These are phyloP conservation scores for Amanita polypyramis DNA, from an alignment of 768 basidiomycete species.

Conservation along the genomic window DNA sequence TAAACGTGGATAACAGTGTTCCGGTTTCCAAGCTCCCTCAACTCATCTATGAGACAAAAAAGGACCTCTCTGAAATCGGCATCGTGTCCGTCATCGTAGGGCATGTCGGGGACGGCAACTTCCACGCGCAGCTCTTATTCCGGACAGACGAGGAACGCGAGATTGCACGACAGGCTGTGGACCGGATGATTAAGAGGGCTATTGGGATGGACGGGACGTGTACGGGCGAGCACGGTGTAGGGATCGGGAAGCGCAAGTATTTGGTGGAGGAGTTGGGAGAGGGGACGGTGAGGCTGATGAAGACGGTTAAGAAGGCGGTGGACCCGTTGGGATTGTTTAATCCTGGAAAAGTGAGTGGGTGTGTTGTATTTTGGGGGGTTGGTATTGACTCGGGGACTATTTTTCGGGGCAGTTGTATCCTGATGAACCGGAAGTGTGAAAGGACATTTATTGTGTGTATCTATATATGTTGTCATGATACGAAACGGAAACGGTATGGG, in stretches of 20 bases:
- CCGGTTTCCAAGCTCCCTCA: slow-evolving; percentile 57
- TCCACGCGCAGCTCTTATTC: slow-evolving; percentile 44
- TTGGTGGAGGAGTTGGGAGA: slow-evolving; percentile 73
- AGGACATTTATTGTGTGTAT: no score
- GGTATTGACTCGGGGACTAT: not conserved
- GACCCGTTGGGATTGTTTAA: slow-evolving; percentile 76
- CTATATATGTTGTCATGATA: no score
- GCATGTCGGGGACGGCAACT: slow-evolving; percentile 64
- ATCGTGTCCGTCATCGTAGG: slow-evolving; percentile 60
- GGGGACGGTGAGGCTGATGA: slow-evolving; percentile 80
- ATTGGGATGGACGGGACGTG: slow-evolving; percentile 69
- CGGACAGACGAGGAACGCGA: slow-evolving; percentile 41
- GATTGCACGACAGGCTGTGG: slow-evolving; percentile 33
- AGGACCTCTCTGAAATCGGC: slow-evolving; percentile 49
- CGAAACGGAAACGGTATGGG: no score
- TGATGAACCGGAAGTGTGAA: not conserved
- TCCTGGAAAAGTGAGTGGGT: slow-evolving; percentile 58
- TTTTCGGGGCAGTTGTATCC: not conserved
- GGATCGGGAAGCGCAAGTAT: slow-evolving; percentile 75
- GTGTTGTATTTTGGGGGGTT: not conserved
- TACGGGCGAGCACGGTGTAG: slow-evolving; percentile 85
- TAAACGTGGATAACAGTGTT: no score
- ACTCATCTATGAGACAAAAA: slow-evolving; percentile 57
- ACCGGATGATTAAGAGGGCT: slow-evolving; percentile 56
- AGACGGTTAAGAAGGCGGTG: slow-evolving; percentile 61